These are phyloP conservation scores for Xylariales sp. DNA, from an alignment of 2,329 filamentous ascomycete species.

Conservation along the genomic window DNA sequence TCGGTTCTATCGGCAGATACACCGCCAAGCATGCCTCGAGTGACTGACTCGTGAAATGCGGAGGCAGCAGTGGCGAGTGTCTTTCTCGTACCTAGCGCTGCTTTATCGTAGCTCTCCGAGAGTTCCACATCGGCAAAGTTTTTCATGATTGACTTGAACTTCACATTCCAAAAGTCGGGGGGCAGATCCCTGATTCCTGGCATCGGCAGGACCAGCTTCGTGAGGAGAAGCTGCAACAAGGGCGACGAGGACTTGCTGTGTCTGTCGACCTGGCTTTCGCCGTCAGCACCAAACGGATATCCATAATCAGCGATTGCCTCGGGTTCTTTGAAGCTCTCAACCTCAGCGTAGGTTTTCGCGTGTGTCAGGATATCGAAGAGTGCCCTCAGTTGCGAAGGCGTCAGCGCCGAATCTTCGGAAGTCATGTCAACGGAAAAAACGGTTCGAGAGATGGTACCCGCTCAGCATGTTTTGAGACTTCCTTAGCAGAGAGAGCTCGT, in stretches of 20 bases:
- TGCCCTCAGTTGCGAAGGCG: conserved; percentile 40
- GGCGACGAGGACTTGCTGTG: conserved; percentile 50
- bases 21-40: conserved; percentile 62
- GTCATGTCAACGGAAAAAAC: neutral
- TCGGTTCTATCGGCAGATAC: conserved; percentile 28
- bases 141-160: conserved; percentile 54
- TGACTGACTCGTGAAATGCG: conserved; percentile 64
- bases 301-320: conserved; percentile 63
- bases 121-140: conserved; percentile 63
- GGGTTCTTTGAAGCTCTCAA: conserved; percentile 65
- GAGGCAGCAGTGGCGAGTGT: conserved; percentile 69
- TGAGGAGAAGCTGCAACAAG: conserved; percentile 63
- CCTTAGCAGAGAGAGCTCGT: too few species aligned
- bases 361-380: conserved; percentile 58
- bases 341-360: conserved; percentile 60
- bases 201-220: conserved; percentile 58
- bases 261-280: conserved; percentile 15
- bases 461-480: neutral
- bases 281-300: conserved; percentile 53
- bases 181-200: conserved; percentile 63
- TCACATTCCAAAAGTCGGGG: conserved; percentile 60
- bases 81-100: conserved; percentile 67
- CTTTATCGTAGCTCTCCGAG: conserved; percentile 80
- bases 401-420: conserved; percentile 16
- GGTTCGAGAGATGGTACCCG: neutral